Base-by-base conservation (phyloP, 2,329 filamentous ascomycete genomes). In the Pyricularia sp. region DNA sequence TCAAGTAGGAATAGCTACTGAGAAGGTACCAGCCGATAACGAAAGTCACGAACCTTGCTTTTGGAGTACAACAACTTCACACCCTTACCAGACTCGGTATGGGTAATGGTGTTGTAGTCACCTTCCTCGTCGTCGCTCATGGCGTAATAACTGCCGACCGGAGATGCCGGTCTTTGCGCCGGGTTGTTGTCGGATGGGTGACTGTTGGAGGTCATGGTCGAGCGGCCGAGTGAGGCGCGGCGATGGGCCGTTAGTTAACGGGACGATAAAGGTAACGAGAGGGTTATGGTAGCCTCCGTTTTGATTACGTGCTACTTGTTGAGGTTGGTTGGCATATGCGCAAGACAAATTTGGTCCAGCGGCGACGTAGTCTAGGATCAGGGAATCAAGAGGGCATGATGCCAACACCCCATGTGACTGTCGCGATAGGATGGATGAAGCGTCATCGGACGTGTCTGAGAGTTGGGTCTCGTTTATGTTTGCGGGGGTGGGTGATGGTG, bases 31-130 rank as follows among this genome's bases (percentile, higher is more conserved):
- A 50, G 17, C 20, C 7, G 20, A 10, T 20, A 2, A n/a, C 17
- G 7, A n/a, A 50, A 50, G 20, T n/a, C 42, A 76, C 82, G 65
- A 75, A 92, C 92, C 85, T 98, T 99, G 90, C 93, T 97, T 82
- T 99, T 99, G 25, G 93, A 94, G 75, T 91, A 97, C 17, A 99
- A 84, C 36, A 99, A 83, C 81, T 98, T 99, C 64, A 99, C 95
- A 1, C 94, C 95, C 72, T 88, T 88, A 0, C 92, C 91, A 2
- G 88, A 88, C 73, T 86, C 87, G 4, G 88, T 87, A 76, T 96
- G 92, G 4, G 92, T 91, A 75, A 99, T 93, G 23, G 93, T 98
- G 78, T 96, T 92, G 81, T 99, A 99, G 64, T 92, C 95, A 73
- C 91, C 92, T 80, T 98, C 95, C 72, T 97, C 94, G 76, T 97